Base-by-base conservation (phyloP, 1,139 yeast genomes). In the Suhomyces chickasaworum region DNA sequence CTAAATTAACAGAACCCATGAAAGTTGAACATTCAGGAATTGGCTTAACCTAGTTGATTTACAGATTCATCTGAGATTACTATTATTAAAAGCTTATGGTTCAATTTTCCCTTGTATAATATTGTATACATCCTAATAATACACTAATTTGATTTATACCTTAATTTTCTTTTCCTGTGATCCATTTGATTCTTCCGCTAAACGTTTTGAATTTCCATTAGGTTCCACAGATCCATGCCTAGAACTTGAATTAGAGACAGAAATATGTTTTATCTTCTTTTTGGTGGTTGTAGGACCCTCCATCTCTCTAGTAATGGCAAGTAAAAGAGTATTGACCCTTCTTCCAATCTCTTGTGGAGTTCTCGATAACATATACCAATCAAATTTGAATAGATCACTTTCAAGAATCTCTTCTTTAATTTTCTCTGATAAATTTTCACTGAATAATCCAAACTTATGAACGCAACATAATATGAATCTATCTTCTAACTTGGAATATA, bases 281-380 rank as follows among this genome's bases (percentile, higher is more conserved):
- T 72, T 76, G 49, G 68, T 64, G 7, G 73, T 77, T 35, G 71
- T 76, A 1, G 86, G 84, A 0, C 87, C 87, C 52, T 89, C 97
- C 52, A 77, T 75, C 57, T 93, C 98, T 58, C 91, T 80, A 0
- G 89, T 81, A 21, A 93, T 77, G 4, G 95, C 87, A 30, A 89
- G 71, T 41, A 93, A 66, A 46, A 93, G 70, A 0, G 98, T 90
- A 43, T 81, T 83, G 37, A 90, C 82, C 57, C 99, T 79, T 63
- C 97, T 79, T 7, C 89, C 83, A 38, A 93, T 61, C 59, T 93
- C 99, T 52, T 83, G 86, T 0, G 96, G 82, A 0, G 96, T 85
- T 55, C 99, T 77, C 0, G 97, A 87, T 52, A 80, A 74, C 61
- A 93, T 80, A 63, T 84, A 93, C 95, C 96, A 93, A 59, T 93